Evolutionary conservation across 192 early-diverging fungal species (phyloP).

Genomic region (Backusella mclennaniae): DNA sequence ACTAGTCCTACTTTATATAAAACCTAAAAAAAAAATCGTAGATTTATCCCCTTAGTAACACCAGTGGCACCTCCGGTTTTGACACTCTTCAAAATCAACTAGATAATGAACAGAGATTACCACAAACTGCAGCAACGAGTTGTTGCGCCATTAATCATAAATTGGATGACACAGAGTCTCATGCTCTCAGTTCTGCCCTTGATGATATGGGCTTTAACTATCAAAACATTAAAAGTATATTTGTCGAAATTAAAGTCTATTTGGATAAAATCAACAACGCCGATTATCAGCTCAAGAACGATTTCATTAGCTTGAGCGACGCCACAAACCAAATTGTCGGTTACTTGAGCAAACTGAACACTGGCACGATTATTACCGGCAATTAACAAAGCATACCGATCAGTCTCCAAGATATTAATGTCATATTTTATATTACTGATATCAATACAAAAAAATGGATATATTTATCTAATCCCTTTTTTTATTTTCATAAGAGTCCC

Average conservation of each 20-base stretch:
- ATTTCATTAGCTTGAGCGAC: not conserved
- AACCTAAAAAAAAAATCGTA: not conserved
- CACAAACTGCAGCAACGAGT: not conserved
- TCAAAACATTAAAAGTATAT: not conserved
- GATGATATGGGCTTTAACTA: not conserved
- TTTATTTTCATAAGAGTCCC: conserved; percentile 18
- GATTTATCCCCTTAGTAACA: not conserved
- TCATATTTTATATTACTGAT: too few species aligned
- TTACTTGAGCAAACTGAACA: not conserved
- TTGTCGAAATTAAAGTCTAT: not conserved
- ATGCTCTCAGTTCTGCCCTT: not conserved
- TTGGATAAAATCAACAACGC: not conserved
- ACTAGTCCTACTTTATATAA: too few species aligned
- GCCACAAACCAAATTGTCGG: not conserved
- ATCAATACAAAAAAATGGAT: too few species aligned
- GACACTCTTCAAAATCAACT: not conserved
- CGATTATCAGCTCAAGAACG: not conserved
- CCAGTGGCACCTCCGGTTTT: not conserved
- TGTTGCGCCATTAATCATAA: not conserved
- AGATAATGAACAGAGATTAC: not conserved
- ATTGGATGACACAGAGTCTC: not conserved
- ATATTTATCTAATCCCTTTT: not conserved
- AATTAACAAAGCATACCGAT: too few species aligned
- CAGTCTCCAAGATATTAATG: too few species aligned
- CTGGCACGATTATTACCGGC: too few species aligned